Base-by-base conservation (phyloP, 768 basidiomycete genomes). In the Sutorius australiensis region DNA sequence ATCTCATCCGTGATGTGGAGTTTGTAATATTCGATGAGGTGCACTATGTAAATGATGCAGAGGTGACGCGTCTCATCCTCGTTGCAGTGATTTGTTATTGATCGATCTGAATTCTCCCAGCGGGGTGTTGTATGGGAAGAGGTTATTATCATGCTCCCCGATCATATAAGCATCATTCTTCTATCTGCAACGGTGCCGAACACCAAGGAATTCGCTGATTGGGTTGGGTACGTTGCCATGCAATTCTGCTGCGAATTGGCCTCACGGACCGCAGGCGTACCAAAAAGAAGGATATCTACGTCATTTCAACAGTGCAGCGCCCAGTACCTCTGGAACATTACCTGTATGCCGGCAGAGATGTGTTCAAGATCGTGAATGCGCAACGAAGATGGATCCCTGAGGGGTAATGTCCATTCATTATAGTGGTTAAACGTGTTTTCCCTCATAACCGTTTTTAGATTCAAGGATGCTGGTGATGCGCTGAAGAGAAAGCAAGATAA, bases 21-120 rank as follows among this genome's bases (percentile, higher is more conserved):
- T 99, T 98, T 67, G 97, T 99, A 21, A 97, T 99, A 55, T 99
- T 99, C 65, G 97, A 99, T 66, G 97, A 99, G 67, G 97, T 99
- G 30, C 97, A 99, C 72, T 99, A 99, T 70, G 95, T 99, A 48
- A 99, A 98, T 65, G 97, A 99, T 67, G 89, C 92, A 14, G 97
- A 99, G 86, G 95, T 95, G 52, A 61, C 46, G 65, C 61, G 36
- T 55, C 33, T 50, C 46, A 51, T 50, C 41, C 46, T n/a, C 47
- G 24, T 41, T 44, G 44, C 41, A 32, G 24, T 28, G 34, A 17
- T 43, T 16, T 47, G 27, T 40, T 44, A 5, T 44, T 68, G 39
- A 67, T 57, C 33, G 34, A 48, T 49, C n/a, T 53, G 53, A 36
- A 50, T 46, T 46, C 24, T 36, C 40, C 38, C 65, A 98, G 95